These are phyloP conservation scores for Cyberlindnera xishuangbannaensis DNA, from an alignment of 805 yeast species.

Conservation along the genomic window DNA sequence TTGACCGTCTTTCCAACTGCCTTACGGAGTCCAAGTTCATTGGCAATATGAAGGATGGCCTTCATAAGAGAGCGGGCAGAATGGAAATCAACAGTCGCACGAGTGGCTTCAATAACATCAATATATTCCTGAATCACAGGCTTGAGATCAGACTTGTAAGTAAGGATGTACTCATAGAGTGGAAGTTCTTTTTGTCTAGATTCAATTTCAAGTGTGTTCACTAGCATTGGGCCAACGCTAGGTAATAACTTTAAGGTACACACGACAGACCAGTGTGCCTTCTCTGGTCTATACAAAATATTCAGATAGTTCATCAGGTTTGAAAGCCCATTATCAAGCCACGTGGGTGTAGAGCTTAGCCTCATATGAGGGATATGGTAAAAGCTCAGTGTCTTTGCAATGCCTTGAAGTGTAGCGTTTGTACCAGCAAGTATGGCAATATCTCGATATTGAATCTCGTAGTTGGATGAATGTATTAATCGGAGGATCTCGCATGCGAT, in stretches of 20 bases:
- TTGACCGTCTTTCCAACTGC: slow-evolving; percentile 14
- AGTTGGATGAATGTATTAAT: slow-evolving; percentile 39
- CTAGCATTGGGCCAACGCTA: slow-evolving; percentile 17
- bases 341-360: slow-evolving; percentile 41
- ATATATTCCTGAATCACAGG: slow-evolving; percentile 27
- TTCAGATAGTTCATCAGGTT: slow-evolving; percentile 45
- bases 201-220: slow-evolving; percentile 18
- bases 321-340: slow-evolving; percentile 40
- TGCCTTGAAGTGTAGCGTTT: slow-evolving; percentile 40
- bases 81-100: slow-evolving; percentile 14
- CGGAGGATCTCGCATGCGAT: slow-evolving; percentile 40
- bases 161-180: slow-evolving; percentile 10
- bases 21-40: slow-evolving; percentile 13
- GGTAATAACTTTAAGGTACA: slow-evolving; percentile 24
- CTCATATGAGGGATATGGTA: slow-evolving; percentile 39
- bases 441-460: slow-evolving; percentile 38
- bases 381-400: slow-evolving; percentile 33
- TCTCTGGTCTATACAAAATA: slow-evolving; percentile 28
- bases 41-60: slow-evolving; percentile 9
- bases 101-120: slow-evolving; percentile 15
- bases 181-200: slow-evolving; percentile 3
- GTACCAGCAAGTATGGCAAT: slow-evolving; percentile 49
- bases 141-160: slow-evolving; percentile 8
- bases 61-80: slow-evolving; percentile 12
- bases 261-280: slow-evolving; percentile 25